Conservation (phyloP, 306 rosid genomes). For the Oemleria cerasiformis region DNA sequence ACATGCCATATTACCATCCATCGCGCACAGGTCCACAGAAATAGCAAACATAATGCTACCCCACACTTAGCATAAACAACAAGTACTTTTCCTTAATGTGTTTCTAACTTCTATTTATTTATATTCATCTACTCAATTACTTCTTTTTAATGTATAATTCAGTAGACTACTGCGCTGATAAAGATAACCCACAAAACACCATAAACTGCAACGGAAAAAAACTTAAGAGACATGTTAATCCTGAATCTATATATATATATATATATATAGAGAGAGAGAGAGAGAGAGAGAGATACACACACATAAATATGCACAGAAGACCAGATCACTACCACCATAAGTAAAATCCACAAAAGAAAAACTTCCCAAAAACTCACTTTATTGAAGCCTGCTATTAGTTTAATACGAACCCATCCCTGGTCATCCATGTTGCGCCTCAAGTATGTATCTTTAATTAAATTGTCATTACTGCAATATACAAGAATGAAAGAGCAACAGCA, state of each 20-base stretch:
- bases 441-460: constrained; percentile 70
- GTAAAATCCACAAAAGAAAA: constrained; percentile 7
- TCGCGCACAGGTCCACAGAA: not conserved
- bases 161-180: not conserved
- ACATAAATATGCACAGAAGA: constrained; percentile 15
- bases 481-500: constrained; percentile 11
- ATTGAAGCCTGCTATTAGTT: constrained; percentile 68
- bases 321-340: constrained; percentile 7
- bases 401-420: constrained; percentile 82
- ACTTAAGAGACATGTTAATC: not conserved
- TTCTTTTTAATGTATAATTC: not conserved
- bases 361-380: constrained; percentile 54
- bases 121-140: not conserved
- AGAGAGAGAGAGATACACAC: not conserved
- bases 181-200: not conserved
- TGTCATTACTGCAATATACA: constrained; percentile 63
- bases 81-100: not conserved
- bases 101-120: not conserved
- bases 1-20: not conserved
- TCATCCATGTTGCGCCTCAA: constrained; percentile 85
- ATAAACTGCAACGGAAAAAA: not conserved
- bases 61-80: not conserved
- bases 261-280: not conserved
- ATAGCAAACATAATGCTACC: not conserved
- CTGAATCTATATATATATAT: not conserved